Base-by-base conservation (phyloP, 129 eudicot genomes). In the Flaveria trinervia region DNA sequence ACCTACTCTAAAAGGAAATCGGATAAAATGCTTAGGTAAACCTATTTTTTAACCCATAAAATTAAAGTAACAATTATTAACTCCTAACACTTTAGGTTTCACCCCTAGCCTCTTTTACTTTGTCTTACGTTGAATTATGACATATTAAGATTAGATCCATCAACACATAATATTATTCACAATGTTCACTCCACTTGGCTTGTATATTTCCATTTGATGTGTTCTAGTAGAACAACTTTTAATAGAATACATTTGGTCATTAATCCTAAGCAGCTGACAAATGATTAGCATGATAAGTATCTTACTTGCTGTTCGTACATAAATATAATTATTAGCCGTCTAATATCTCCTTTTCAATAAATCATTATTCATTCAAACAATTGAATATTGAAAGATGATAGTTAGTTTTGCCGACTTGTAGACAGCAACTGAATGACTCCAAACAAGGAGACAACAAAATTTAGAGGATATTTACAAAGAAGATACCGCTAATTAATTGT, bases 331-430 rank as follows among this genome's bases (percentile, higher is more conserved):
- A 0, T 62, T 28, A 14, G 68, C 68, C 68, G 68, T 62, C 68
- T 62, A 0, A 26, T 26, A 10, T 62, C 2, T 62, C 43, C 6
- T 7, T 62, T 28, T 25, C 17, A 7, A 7, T 60, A 9, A 28
- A 13, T 62, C 68, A 62, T 26, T 62, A 62, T 26, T 62, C 12
- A 45, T 2, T 8, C 18, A 28, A 3, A 28, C 20, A 62, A 26
- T 62, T 62, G 28, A 28, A 62, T 62, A 62, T 26, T 62, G 44
- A 62, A 4, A 13, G 2, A 62, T 4, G 4, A 62, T 26, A 33
- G 45, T 62, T n/a, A 14, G 45, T 62, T 62, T 26, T 62, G 68
- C 68, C 68, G 68, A 26, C 45, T 62, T 62, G 68, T 28, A 62
- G 44, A 28, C 44, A 62, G 18, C 68, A 28, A 62, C 44, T 62